Evolutionary conservation across 73 alveolate species (phyloP).

Genomic region (Paramecium caudatum): DNA sequence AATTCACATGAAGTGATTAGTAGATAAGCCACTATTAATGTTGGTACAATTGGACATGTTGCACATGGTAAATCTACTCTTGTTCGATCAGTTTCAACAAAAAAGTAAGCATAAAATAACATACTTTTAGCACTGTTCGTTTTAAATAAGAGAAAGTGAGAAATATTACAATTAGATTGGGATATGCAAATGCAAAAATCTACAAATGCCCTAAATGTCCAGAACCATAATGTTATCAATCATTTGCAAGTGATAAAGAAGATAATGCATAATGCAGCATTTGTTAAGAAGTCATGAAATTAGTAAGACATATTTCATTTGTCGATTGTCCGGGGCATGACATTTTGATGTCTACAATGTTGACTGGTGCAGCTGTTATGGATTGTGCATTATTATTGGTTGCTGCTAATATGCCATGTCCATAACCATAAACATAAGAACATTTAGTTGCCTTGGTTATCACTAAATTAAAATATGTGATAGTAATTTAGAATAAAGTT

Average conservation of each 20-base stretch:
- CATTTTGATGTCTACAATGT: constrained; percentile 99
- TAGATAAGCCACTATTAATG: constrained; percentile 76
- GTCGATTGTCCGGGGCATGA: constrained; percentile 99
- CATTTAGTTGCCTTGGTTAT: constrained; percentile 99
- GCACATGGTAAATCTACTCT: constrained; percentile 99
- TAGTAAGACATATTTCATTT: constrained; percentile 99
- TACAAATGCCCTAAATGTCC: constrained; percentile 98
- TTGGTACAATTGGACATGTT: constrained; percentile 99
- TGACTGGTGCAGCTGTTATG: constrained; percentile 99
- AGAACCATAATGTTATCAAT: constrained; percentile 94
- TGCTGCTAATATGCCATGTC: constrained; percentile 99
- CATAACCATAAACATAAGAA: constrained; percentile 99
- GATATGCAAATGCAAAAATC: constrained; percentile 99
- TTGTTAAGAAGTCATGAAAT: constrained; percentile 85
- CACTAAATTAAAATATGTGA: constrained; percentile 97
- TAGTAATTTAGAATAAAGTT: constrained; percentile 88
- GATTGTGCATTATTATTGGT: constrained; percentile 97
- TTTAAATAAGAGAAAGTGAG: constrained; percentile 93
- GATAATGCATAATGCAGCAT: constrained; percentile 88
- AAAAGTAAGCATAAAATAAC: constrained; percentile 39
- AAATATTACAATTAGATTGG: constrained; percentile 98
- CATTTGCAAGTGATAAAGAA: constrained; percentile 85
- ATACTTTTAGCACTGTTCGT: constrained; percentile 81
- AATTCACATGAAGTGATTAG: constrained; percentile 74
- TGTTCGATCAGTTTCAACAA: constrained; percentile 87